Evolutionary conservation across 108 stramenopile genomes (phyloP), one percentile per base, ranked within the genome.

Genomic region (Nitzschia palea): DNA sequence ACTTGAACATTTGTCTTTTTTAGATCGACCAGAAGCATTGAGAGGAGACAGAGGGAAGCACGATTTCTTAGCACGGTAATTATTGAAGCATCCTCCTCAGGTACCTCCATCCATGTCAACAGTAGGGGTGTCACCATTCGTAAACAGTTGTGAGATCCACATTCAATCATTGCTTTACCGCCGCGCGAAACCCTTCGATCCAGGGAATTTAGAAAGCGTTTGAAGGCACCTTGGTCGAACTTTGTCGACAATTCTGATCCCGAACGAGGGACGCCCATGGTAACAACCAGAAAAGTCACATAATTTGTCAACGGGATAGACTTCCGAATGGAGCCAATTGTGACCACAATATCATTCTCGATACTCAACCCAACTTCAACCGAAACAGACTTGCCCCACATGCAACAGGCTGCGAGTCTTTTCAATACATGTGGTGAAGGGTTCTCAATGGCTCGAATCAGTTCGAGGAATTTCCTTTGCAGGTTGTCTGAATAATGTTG

Each of bases 271-370:
- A 65, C 52, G 47, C 79, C 67, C 66, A 81, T 31, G 59, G 76
- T 70, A 35, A 70, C 52, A 15, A 87, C 60, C 23, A 91, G 37
- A 61, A 91, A 88, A 30, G 66, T 43, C 4, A 91, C 59, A 60
- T 79, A 91, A 18, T 44, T 36, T 55, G 82, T 71, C 82, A 91
- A 77, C 0, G 70, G 57, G 60, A 91, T 73, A 8, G 77, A 75
- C 66, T 73, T 88, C 44, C 90, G 73, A 56, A 84, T 67, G 28
- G 37, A 40, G 59, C 76, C 57, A 60, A 91, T 59, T 43, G 81
- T 56, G 47, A 84, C 76, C 23, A 74, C 50, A 30, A 88, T 84
- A 25, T 71, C 77, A 40, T 65, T 33, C 26, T 70, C 72, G 56
- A 81, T 45, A 40, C 6, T n/a, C 6, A 8, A 5, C 5, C 5